Conservation (phyloP, 805 yeast genomes). For the Scheffersomyces stipitis region DNA sequence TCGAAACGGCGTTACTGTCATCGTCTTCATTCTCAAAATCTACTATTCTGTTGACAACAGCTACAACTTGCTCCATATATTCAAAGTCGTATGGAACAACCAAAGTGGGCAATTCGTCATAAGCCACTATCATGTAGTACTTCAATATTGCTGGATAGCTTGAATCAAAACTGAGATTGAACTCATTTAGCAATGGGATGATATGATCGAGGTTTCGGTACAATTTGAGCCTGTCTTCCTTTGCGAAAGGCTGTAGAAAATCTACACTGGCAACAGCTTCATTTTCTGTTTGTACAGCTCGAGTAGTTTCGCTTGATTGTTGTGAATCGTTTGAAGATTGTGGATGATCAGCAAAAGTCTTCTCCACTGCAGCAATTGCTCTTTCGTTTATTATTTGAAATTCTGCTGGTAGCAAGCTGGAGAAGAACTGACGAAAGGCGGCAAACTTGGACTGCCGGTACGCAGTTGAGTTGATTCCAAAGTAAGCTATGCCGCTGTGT, state of each 20-base stretch:
- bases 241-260: slow-evolving; percentile 10
- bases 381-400: slow-evolving; percentile 11
- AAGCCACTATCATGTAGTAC: slow-evolving; percentile 20
- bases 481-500: slow-evolving; percentile 13
- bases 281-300: no score
- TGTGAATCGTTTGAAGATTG: no score
- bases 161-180: slow-evolving; percentile 20
- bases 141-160: slow-evolving; percentile 22
- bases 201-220: slow-evolving; percentile 15
- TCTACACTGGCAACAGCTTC: not conserved
- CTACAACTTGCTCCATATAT: slow-evolving; percentile 20
- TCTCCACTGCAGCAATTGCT: slow-evolving; percentile 12
- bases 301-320: no score
- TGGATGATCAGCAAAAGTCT: slow-evolving; percentile 24
- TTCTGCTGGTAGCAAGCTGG: slow-evolving; percentile 16
- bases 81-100: slow-evolving; percentile 17
- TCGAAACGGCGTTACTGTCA: slow-evolving; percentile 1
- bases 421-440: slow-evolving; percentile 16
- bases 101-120: slow-evolving; percentile 18
- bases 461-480: slow-evolving; percentile 18
- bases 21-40: slow-evolving; percentile 29
- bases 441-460: slow-evolving; percentile 17
- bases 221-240: slow-evolving; percentile 14
- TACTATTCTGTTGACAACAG: slow-evolving; percentile 20
- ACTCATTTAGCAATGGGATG: slow-evolving; percentile 28